Percentiles rank a stretch among this genome's conserved stretches.
Conservation (phyloP, 768 basidiomycete species). For the Auricularia auricula-judae region DNA sequence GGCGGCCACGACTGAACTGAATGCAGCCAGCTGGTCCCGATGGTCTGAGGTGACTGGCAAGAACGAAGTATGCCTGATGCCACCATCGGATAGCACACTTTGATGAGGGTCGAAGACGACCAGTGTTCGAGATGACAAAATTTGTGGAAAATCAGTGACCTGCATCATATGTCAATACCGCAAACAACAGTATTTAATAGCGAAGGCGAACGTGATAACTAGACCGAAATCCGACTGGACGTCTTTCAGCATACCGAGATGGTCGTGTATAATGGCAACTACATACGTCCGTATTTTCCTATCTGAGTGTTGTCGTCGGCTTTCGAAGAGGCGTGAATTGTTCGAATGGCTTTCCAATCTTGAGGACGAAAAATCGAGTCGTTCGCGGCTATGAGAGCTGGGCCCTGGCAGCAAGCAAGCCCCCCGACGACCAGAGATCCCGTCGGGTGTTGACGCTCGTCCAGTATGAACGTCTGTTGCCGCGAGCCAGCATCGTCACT, state of each 20-base stretch:
- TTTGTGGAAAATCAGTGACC: constrained; percentile 40
- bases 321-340: constrained; percentile 36
- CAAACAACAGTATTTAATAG: background rate
- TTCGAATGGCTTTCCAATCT: constrained; percentile 36
- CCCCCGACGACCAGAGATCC: constrained; percentile 16
- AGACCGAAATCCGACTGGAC: constrained; percentile 39
- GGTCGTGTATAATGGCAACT: constrained; percentile 1
- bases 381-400: constrained; percentile 37
- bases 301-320: constrained; percentile 31
- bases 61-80: constrained; percentile 20
- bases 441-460: constrained; percentile 22
- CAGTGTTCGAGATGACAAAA: constrained; percentile 30
- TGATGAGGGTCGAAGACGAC: constrained; percentile 35
- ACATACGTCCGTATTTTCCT: background rate
- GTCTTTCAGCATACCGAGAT: constrained; percentile 40
- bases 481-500: background rate
- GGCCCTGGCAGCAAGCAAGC: constrained; percentile 27
- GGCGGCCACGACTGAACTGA: constrained; percentile 15
- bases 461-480: constrained; percentile 31
- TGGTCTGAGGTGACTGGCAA: constrained; percentile 12
- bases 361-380: constrained; percentile 27
- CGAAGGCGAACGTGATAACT: constrained; percentile 33
- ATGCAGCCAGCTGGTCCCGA: constrained; percentile 24
- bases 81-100: constrained; percentile 17
- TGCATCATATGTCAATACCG: constrained; percentile 9